These are phyloP conservation scores for Penicillium hesseltinei DNA, from an alignment of 2,329 filamentous ascomycete species.

Conservation along the genomic window DNA sequence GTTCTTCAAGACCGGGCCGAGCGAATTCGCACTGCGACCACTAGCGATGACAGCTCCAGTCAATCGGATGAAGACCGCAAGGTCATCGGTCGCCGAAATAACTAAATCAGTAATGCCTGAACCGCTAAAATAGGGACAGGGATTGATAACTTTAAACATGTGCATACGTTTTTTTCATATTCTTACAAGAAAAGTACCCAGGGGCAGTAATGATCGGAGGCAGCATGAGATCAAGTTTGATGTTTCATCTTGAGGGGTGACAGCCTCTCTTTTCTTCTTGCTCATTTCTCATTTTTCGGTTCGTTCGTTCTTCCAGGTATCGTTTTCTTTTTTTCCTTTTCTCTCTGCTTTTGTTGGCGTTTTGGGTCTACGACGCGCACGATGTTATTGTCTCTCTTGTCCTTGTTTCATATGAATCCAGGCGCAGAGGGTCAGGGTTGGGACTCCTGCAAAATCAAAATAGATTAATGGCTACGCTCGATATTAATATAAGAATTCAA, in stretches of 20 bases:
- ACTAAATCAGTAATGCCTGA: slow-evolving; percentile 50
- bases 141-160: slow-evolving; percentile 48
- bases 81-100: slow-evolving; percentile 16
- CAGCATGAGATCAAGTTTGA: slow-evolving; percentile 6
- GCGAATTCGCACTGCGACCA: slow-evolving; percentile 43
- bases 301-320: slow-evolving; percentile 11
- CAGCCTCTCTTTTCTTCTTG: not conserved
- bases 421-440: slow-evolving; percentile 19
- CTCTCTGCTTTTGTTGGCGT: slow-evolving; percentile 30
- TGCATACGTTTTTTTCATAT: slow-evolving; percentile 23
- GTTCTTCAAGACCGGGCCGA: slow-evolving; percentile 41
- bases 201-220: slow-evolving; percentile 18
- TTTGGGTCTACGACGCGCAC: slow-evolving; percentile 32
- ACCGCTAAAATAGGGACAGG: slow-evolving; percentile 75
- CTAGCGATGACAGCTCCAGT: slow-evolving; percentile 48
- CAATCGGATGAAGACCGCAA: slow-evolving; percentile 50
- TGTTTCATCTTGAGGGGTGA: slow-evolving; percentile 4
- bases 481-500: slow-evolving; percentile 24
- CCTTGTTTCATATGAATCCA: slow-evolving; percentile 22
- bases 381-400: slow-evolving; percentile 26
- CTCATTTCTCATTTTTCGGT: slow-evolving; percentile 14
- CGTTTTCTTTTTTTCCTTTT: slow-evolving; percentile 5
- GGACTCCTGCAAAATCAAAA: slow-evolving; percentile 25
- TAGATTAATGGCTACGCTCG: slow-evolving; percentile 26
- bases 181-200: slow-evolving; percentile 11